Evolutionary conservation across 805 yeast species (phyloP), one percentile per base, ranked within the genome.

Genomic region (Starmerella tilneyi): DNA sequence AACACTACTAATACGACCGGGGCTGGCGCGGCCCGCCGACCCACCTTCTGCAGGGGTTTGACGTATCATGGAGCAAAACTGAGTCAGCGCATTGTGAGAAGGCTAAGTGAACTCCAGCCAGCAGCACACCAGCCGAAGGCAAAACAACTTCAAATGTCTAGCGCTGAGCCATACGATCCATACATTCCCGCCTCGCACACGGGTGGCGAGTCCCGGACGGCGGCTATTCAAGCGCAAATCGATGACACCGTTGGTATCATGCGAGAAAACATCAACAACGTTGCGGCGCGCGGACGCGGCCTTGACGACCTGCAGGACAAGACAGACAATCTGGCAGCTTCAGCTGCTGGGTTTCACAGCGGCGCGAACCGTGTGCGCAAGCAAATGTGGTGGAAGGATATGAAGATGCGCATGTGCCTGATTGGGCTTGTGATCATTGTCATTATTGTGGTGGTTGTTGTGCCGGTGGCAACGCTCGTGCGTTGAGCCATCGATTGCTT

Each of bases 351-450:
- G 29, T 89, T 92, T 71, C 84, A 94, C 63, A 76, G 94, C 63
- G 94, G 96, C 32, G 97, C 98, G 48, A 89, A 89, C 68, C 79
- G 94, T 58, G 96, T 89, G 39, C 83, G 98, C 68, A 89, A 88
- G 66, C 94, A 88, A 62, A 89, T 89, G 96, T 89, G 97, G 97
- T 84, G 94, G 83, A 89, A 92, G 66, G 95, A 89, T 64, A 74
- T 92, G 76, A 92, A 92, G 71, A 82, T 92, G 89, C 81, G 94
- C 65, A 69, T 88, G 71, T 89, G 97, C 66, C 67, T 84, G 47
- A 80, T 88, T 48, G 77, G 81, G 39, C 82, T 81, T 23, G 79
- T 80, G 21, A 68, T 92, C 43, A 78, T 89, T 59, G 77, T 88
- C 43, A 67, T 89, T 55, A 67, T 89, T 47, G 82, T 89, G 45